Evolutionary conservation across 2,329 filamentous ascomycete species (phyloP), one percentile per base, ranked within the genome.

Genomic region (Pseudogymnoascus sp.): DNA sequence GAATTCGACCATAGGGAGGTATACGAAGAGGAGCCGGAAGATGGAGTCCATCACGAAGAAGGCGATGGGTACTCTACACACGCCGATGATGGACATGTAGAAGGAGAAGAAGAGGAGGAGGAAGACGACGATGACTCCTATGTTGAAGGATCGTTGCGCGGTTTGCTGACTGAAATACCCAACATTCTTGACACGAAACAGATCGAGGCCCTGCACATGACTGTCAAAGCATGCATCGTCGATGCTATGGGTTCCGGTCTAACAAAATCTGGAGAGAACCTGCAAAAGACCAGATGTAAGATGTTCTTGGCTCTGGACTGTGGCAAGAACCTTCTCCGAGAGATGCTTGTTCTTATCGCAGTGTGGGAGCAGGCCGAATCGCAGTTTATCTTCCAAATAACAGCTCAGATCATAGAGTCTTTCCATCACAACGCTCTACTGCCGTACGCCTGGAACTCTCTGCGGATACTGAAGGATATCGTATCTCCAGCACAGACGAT

Each of bases 141-240:
- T 68, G 86, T 84, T 14, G 87, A 92, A 67, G 90, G 90, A 3
- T 88, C 90, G 21, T 82, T 90, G 71, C 89, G 91, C 16, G 93
- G 93, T 11, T 78, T 97, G 12, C 78, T 97, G 63, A 97, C 93
- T 0, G 93, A 97, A 73, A 91, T 97, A 11, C 93, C 93, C 31
- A 89, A 97, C 68, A 96, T 97, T 38, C 80, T 97, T 31, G 92
- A 95, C 47, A 93, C 93, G 0, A 92, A 92, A 63, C 93, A 97
- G 75, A 97, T 97, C 62, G 93, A 97, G 75, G 92, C 94, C 5
- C 78, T 97, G 62, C 93, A 96, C 63, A 96, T 97, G 92, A 95
- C 97, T 65, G 88, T 97, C 70, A 96, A 97, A 78, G 92, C 91
- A 12, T 95, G 92, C 66, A 95, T 97, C 62, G 85, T 96, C 21